Conservation (phyloP, 768 basidiomycete genomes). For the Boletus sensibilis region DNA sequence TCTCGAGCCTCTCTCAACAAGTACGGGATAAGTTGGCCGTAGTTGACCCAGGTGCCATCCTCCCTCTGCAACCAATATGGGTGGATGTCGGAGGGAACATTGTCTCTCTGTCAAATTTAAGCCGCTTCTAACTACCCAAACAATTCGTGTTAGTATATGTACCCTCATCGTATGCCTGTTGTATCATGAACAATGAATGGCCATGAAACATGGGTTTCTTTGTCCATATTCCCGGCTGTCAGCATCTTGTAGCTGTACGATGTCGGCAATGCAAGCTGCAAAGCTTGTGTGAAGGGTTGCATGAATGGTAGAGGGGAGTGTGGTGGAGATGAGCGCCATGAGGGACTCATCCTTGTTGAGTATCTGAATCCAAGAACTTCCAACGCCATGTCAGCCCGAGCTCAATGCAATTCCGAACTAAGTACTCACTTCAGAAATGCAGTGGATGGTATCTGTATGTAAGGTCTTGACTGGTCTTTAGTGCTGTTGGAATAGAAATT, state of each 20-base stretch:
- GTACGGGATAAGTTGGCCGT: background rate
- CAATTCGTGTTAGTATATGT: too few relatives aligned
- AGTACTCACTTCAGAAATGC: background rate
- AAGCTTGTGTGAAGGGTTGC: background rate
- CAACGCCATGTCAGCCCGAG: too few relatives aligned
- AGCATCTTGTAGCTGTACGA: background rate
- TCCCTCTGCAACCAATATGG: background rate
- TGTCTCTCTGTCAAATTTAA: background rate
- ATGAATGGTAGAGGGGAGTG: background rate
- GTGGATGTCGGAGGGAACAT: background rate
- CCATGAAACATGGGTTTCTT: background rate
- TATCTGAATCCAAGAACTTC: background rate
- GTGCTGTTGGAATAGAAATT: too few relatives aligned
- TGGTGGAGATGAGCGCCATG: background rate
- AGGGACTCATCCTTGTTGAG: background rate
- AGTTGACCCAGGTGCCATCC: background rate
- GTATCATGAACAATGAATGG: background rate
- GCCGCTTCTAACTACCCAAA: too few relatives aligned
- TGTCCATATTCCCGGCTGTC: background rate
- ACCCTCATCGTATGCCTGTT: background rate
- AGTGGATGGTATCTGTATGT: background rate
- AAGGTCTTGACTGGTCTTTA: too few relatives aligned
- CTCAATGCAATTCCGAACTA: too few relatives aligned
- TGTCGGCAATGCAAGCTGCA: background rate
- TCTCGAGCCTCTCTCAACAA: background rate